These are phyloP conservation scores for Venturia oleaginea DNA, from an alignment of 2,329 filamentous ascomycete species.

Conservation along the genomic window DNA sequence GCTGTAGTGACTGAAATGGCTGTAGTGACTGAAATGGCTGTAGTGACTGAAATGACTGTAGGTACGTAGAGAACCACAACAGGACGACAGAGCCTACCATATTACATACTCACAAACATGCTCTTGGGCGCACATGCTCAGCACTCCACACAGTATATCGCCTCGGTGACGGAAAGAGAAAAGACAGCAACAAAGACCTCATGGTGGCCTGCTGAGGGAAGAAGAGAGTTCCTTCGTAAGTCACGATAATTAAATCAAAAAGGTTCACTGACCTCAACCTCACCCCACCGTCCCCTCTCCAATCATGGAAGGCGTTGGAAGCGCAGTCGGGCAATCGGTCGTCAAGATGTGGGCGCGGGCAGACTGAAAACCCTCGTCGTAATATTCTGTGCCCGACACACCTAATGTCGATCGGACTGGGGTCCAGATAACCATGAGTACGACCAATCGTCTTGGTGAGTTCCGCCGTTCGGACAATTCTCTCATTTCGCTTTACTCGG, in stretches of 20 bases:
- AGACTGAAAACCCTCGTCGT: background rate
- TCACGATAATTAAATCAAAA: background rate
- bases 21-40: too few species aligned
- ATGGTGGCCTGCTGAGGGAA: background rate
- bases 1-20: too few species aligned
- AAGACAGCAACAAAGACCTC: background rate
- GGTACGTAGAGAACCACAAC: too few species aligned
- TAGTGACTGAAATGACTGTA: too few species aligned
- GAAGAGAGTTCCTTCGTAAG: background rate
- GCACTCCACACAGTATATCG: background rate
- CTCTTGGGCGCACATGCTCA: background rate
- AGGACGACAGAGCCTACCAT: too few species aligned
- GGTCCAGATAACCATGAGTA: background rate
- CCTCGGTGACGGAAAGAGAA: background rate
- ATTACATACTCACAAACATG: background rate
- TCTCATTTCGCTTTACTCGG: background rate
- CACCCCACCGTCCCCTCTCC: background rate
- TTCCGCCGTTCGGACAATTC: background rate
- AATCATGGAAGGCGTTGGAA: background rate
- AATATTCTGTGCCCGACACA: background rate
- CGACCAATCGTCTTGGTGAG: background rate
- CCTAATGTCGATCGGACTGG: background rate
- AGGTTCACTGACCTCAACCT: background rate
- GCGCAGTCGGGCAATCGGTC: background rate
- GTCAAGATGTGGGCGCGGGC: background rate